phyloP scores from a whole-genome alignment of 495 filamentous ascomycete genomes.

The Penicillium pulvis region DNA sequence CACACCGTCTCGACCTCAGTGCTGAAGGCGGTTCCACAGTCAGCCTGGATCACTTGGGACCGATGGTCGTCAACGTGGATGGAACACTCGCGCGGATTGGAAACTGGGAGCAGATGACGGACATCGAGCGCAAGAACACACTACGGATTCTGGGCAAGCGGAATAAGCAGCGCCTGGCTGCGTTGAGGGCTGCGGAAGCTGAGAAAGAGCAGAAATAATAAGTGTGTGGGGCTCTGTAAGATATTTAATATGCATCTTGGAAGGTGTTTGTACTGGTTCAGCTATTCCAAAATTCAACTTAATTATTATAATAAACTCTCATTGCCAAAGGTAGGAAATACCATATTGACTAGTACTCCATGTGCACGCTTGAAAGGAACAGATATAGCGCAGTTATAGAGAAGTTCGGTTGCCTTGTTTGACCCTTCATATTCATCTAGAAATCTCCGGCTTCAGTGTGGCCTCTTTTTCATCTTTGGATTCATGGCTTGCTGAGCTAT shows the following conservation, averaged over 20 bases:
- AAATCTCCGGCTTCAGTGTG: not conserved
- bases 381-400: not conserved
- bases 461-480: conserved; percentile 1
- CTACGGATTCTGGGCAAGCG: conserved; percentile 62
- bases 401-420: not conserved
- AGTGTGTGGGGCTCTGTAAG: not conserved
- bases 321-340: too few species aligned
- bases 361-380: too few species aligned
- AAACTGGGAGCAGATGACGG: conserved; percentile 70
- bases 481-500: conserved; percentile 12
- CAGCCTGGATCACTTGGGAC: conserved; percentile 61
- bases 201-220: conserved; percentile 7
- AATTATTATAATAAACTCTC: not conserved
- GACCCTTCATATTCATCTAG: not conserved
- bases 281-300: not conserved
- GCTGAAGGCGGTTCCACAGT: conserved; percentile 45
- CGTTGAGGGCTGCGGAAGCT: conserved; percentile 41
- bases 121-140: conserved; percentile 61
- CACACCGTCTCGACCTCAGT: conserved; percentile 48
- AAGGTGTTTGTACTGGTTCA: not conserved
- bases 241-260: not conserved
- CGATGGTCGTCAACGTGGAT: conserved; percentile 68
- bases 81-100: conserved; percentile 64
- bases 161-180: conserved; percentile 62
- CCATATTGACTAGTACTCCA: too few species aligned